Evolutionary conservation across 2,329 filamentous ascomycete species (phyloP), one percentile per base, ranked within the genome.

Genomic region (Pseudogymnoascus sp.): DNA sequence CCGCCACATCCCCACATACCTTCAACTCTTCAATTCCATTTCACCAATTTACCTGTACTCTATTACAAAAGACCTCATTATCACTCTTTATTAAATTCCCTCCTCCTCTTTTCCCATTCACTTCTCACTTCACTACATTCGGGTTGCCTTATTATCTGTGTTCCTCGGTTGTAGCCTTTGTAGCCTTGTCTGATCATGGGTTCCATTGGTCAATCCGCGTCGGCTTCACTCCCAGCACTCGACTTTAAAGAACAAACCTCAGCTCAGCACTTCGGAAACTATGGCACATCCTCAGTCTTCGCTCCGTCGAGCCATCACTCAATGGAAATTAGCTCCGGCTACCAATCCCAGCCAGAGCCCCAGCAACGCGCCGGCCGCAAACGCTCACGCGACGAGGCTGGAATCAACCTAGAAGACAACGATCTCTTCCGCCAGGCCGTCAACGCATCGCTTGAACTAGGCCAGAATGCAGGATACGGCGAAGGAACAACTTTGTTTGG

Each of bases 401-500:
- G 82, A 25, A 78, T 82, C 67, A 89, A 90, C 69, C 84, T 90
- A 68, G 81, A 85, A 71, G 76, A 86, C 71, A 82, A 83, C 74
- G 71, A 69, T 64, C 70, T 71, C 50, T 63, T 69, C 50, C 73
- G 79, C 63, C 75, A 79, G 65, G 67, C 75, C 61, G 67, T 74
- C 69, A 68, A 78, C 53, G 73, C 77, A 64, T 71, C 77, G 56
- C 77, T 81, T 68, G 83, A 84, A 71, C 77, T 82, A 16, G 85
- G 87, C 73, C 81, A 85, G 61, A 84, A 87, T 70, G 89, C 87
- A 79, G 77, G 86, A 68, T 89, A 88, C 67, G 88, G 88, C 64
- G 84, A 85, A 62, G 89, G 88, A 67, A 91, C 90, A 88, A 84
- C 82, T 3, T 81, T 90, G 71, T 85, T 90, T 75, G 90, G 89